Conservation (phyloP, 371 early-diverging fungal species). For the Syncephalastrum racemosum region DNA sequence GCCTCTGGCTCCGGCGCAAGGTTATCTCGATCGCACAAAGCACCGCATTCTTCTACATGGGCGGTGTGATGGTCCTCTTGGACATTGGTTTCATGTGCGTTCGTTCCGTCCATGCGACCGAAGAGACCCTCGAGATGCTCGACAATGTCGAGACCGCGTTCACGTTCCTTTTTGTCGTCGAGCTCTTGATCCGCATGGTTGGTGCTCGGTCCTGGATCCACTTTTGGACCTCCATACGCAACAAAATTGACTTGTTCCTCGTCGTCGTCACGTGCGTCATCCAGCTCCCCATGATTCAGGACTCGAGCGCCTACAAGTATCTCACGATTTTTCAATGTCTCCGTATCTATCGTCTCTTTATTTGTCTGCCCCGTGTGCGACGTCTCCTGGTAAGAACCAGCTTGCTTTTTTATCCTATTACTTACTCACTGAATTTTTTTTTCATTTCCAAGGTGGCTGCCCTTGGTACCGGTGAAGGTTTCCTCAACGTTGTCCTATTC, state of each 20-base stretch:
- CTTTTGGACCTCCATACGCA: slow-evolving; percentile 51
- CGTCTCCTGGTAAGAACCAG: slow-evolving; percentile 43
- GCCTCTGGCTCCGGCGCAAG: slow-evolving; percentile 29
- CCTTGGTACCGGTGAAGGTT: slow-evolving; percentile 51
- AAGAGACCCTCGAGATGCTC: slow-evolving; percentile 30
- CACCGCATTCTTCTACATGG: slow-evolving; percentile 42
- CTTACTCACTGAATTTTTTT: background rate
- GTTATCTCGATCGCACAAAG: slow-evolving; percentile 45
- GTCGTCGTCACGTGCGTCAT: slow-evolving; percentile 54
- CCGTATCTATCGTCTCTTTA: slow-evolving; percentile 52
- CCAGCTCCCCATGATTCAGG: slow-evolving; percentile 54
- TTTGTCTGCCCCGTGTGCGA: slow-evolving; percentile 55
- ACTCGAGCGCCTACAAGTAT: slow-evolving; percentile 50
- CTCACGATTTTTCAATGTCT: slow-evolving; percentile 56
- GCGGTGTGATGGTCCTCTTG: slow-evolving; percentile 50
- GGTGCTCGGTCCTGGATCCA: slow-evolving; percentile 48
- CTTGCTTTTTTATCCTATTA: background rate
- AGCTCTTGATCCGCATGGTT: slow-evolving; percentile 50
- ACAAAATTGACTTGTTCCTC: slow-evolving; percentile 48
- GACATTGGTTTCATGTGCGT: slow-evolving; percentile 54
- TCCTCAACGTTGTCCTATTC: slow-evolving; percentile 43
- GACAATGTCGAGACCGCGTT: slow-evolving; percentile 53
- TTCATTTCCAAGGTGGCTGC: slow-evolving; percentile 28
- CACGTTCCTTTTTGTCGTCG: slow-evolving; percentile 51
- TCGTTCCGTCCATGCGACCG: slow-evolving; percentile 45